Conservation (phyloP, 345 rosid species). For the Hevea brasiliensis region DNA sequence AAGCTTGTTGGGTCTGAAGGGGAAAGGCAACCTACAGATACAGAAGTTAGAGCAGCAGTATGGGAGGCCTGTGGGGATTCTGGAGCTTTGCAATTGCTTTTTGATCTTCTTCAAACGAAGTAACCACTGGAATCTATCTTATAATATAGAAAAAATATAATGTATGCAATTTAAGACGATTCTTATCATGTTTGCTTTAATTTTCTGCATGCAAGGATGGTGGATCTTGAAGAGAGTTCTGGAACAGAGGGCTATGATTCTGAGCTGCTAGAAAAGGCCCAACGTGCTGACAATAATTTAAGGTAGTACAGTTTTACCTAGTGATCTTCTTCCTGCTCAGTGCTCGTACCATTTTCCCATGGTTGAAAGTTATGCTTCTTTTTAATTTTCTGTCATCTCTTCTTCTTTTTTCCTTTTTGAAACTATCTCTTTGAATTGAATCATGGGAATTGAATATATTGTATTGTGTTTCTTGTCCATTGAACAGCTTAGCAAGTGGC, state of each 20-base stretch:
- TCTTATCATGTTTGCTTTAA: neutral
- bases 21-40: conserved; percentile 62
- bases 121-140: conserved; percentile 24
- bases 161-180: neutral
- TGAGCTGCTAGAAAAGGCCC: conserved; percentile 46
- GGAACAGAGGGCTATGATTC: conserved; percentile 62
- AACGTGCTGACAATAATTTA: conserved; percentile 23
- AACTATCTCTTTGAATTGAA: neutral
- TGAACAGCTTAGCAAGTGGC: conserved; percentile 15
- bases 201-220: conserved; percentile 47
- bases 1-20: conserved; percentile 70
- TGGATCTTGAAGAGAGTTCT: conserved; percentile 73
- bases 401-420: too few species aligned
- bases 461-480: neutral
- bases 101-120: conserved; percentile 84
- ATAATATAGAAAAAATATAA: neutral
- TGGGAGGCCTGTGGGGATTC: conserved; percentile 97
- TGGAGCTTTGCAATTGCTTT: conserved; percentile 87
- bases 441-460: neutral
- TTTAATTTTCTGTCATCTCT: too few species aligned
- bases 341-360: neutral
- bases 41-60: conserved; percentile 83
- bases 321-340: neutral
- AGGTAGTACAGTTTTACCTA: neutral
- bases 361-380: too few species aligned